Percentiles rank a stretch among this genome's conserved stretches.
These are phyloP conservation scores for Recurvomyces mirabilis DNA, from an alignment of 495 filamentous ascomycete species.

Conservation along the genomic window DNA sequence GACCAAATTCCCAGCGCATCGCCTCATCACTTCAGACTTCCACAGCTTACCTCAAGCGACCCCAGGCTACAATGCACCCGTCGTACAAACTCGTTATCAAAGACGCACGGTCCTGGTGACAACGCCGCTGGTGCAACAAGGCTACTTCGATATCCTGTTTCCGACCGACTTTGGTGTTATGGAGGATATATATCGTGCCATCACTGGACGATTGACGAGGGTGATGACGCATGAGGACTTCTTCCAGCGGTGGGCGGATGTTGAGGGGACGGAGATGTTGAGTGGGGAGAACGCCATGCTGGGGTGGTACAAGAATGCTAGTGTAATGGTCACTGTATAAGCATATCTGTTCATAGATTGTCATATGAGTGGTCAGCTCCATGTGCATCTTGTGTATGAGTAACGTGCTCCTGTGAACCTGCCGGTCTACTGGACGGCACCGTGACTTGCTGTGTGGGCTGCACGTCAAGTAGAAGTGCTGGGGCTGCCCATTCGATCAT, in stretches of 20 bases:
- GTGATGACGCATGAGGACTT: constrained; percentile 85
- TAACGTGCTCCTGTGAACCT: no score
- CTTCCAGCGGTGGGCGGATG: constrained; percentile 72
- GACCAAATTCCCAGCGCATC: constrained; percentile 76
- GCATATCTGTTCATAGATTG: not conserved
- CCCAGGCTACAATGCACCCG: constrained; percentile 75
- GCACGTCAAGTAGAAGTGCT: no score
- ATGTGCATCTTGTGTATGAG: no score
- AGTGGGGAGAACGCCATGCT: constrained; percentile 90
- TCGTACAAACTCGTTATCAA: constrained; percentile 89
- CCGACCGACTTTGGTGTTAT: constrained; percentile 84
- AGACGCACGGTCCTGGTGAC: constrained; percentile 75
- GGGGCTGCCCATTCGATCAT: no score
- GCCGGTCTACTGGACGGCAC: no score
- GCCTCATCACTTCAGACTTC: constrained; percentile 86
- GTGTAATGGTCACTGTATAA: constrained; percentile 72
- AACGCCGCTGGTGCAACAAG: constrained; percentile 92
- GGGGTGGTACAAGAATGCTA: constrained; percentile 89
- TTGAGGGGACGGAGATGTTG: constrained; percentile 76
- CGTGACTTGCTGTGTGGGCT: no score
- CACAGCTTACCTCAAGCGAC: constrained; percentile 70
- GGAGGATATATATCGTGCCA: constrained; percentile 78
- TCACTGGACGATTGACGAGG: constrained; percentile 81
- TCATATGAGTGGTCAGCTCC: no score
- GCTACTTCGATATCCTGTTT: constrained; percentile 98